Conservation (phyloP, 2,329 filamentous ascomycete species). For the Fusarium sp. region DNA sequence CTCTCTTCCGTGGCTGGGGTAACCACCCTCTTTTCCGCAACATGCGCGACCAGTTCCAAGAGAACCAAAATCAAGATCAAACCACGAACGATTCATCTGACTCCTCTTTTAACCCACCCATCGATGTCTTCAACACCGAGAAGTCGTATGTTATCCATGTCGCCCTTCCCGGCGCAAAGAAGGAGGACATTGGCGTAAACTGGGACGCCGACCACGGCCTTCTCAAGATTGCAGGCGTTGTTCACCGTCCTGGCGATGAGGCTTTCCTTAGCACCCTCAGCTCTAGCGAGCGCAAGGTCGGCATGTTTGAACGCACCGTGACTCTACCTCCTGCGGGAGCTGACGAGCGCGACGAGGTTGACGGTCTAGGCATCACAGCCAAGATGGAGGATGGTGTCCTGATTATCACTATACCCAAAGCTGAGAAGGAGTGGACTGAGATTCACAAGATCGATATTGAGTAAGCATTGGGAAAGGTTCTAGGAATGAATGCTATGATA, state of each 20-base stretch:
- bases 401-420: constrained; percentile 81
- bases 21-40: constrained; percentile 58
- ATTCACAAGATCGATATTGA: constrained; percentile 71
- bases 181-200: constrained; percentile 80
- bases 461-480: constrained; percentile 46
- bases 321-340: constrained; percentile 64
- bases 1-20: constrained; percentile 56
- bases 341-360: constrained; percentile 68
- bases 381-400: constrained; percentile 84
- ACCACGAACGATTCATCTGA: constrained; percentile 60
- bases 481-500: constrained; percentile 22
- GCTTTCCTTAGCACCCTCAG: constrained; percentile 73
- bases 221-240: constrained; percentile 77
- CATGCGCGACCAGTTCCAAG: constrained; percentile 54
- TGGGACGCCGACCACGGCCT: constrained; percentile 78
- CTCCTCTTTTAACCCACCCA: constrained; percentile 73
- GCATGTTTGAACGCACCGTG: constrained; percentile 79
- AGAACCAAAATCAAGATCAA: constrained; percentile 26
- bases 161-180: constrained; percentile 82
- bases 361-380: constrained; percentile 75
- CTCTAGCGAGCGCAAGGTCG: constrained; percentile 76
- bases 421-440: constrained; percentile 74
- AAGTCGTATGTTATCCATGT: constrained; percentile 77
- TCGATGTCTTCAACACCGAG: constrained; percentile 80
- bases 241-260: constrained; percentile 79